phyloP scores from a whole-genome alignment of 1,284 basidiomycete genomes.

The Marasmius sp. region DNA sequence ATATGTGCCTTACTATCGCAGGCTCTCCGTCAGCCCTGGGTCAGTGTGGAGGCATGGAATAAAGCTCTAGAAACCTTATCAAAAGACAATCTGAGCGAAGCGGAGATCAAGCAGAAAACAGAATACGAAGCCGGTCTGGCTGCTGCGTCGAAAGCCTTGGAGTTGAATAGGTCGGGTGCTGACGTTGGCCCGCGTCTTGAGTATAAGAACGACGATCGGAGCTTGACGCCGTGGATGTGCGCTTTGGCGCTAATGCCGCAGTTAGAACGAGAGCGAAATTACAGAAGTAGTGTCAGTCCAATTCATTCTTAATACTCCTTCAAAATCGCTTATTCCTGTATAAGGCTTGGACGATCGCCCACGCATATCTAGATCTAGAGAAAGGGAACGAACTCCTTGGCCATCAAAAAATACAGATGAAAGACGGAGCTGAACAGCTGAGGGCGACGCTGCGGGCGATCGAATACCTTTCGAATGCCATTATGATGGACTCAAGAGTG shows the following conservation, averaged over 20 bases:
- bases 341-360: not conserved
- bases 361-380: not conserved
- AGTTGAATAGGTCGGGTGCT: not conserved
- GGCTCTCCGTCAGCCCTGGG: not conserved
- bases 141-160: not conserved
- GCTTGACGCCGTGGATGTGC: not conserved
- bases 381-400: not conserved
- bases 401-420: not conserved
- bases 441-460: not conserved
- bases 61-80: not conserved
- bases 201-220: not conserved
- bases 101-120: not conserved
- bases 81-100: not conserved
- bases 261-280: not conserved
- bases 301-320: not conserved
- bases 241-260: not conserved
- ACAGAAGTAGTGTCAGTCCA: constrained; percentile 1
- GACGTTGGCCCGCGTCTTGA: not conserved
- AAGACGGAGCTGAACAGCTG: not conserved
- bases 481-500: not conserved
- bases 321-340: not conserved
- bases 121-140: constrained; percentile 1
- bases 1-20: not conserved
- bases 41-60: not conserved
- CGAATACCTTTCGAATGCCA: not conserved